These are phyloP conservation scores for Senna tora DNA, from an alignment of 306 rosid species.

Conservation along the genomic window DNA sequence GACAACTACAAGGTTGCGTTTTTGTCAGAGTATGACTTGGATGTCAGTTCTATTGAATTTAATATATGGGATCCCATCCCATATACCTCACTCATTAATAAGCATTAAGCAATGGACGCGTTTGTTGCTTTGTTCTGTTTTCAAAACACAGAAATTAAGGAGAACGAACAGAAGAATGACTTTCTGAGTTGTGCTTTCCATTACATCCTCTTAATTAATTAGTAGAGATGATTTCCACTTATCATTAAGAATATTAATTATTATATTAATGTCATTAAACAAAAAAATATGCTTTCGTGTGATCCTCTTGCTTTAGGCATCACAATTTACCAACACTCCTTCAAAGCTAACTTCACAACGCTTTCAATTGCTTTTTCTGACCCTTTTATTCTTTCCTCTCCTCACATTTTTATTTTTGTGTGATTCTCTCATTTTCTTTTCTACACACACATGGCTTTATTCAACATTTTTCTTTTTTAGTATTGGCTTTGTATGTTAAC, in stretches of 20 bases:
- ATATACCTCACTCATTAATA: slow-evolving; percentile 34
- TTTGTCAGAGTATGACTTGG: slow-evolving; percentile 23
- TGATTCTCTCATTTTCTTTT: background rate
- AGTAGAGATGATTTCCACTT: slow-evolving; percentile 35
- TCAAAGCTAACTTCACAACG: slow-evolving; percentile 21
- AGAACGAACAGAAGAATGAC: slow-evolving; percentile 24
- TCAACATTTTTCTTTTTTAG: background rate
- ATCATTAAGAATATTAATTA: slow-evolving; percentile 31
- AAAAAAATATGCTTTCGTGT: background rate
- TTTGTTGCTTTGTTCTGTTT: slow-evolving; percentile 32
- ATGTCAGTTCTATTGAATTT: slow-evolving; percentile 33
- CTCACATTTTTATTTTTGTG: slow-evolving; percentile 4
- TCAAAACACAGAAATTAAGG: background rate
- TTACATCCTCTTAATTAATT: slow-evolving; percentile 14
- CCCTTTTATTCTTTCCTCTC: slow-evolving; percentile 1
- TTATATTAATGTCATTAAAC: background rate
- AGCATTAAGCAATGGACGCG: slow-evolving; percentile 33
- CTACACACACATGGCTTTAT: background rate
- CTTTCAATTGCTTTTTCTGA: background rate
- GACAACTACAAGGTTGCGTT: slow-evolving; percentile 27
- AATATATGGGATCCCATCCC: slow-evolving; percentile 45
- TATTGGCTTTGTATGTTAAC: background rate
- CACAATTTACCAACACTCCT: background rate
- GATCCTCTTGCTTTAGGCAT: slow-evolving; percentile 16
- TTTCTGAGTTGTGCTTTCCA: slow-evolving; percentile 22